These are phyloP conservation scores for Talaromyces sp. DNA, from an alignment of 2,329 filamentous ascomycete species.

Conservation along the genomic window DNA sequence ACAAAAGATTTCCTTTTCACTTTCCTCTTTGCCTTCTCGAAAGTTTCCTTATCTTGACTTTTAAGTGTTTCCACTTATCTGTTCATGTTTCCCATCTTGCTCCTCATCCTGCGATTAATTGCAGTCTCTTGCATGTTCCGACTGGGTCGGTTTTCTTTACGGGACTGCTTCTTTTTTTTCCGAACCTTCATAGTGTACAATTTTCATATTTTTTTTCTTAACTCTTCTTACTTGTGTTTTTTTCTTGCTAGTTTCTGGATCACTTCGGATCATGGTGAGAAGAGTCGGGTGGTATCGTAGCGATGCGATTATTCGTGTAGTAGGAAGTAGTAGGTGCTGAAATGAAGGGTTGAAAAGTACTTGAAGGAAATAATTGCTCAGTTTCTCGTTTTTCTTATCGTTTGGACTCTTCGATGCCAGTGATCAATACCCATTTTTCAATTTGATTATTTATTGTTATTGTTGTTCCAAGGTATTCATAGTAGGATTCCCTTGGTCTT, in stretches of 20 bases:
- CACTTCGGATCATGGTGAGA: no score
- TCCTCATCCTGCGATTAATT: constrained; percentile 13
- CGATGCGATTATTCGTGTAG: not conserved
- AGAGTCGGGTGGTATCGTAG: no score
- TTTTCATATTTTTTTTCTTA: constrained; percentile 26
- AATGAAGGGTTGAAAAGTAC: no score
- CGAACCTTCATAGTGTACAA: constrained; percentile 35
- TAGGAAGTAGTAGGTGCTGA: not conserved
- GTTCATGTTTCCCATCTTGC: constrained; percentile 9
- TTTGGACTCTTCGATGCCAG: no score
- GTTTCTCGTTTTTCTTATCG: no score
- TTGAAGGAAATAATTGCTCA: no score
- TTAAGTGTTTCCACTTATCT: not conserved
- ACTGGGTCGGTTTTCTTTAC: constrained; percentile 27
- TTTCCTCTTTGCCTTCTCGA: constrained; percentile 8
- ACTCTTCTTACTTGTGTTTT: constrained; percentile 4
- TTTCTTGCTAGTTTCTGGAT: constrained; percentile 1
- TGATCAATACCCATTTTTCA: no score
- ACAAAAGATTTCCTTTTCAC: constrained; percentile 36
- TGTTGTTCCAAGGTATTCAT: no score
- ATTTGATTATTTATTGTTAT: no score
- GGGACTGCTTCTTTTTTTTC: constrained; percentile 11
- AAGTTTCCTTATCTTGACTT: not conserved
- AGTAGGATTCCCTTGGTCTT: no score
- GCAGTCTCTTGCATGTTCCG: constrained; percentile 28